Evolutionary conservation across 495 filamentous ascomycete genomes (phyloP).

Genomic region (Hypoxylon trugodes): DNA sequence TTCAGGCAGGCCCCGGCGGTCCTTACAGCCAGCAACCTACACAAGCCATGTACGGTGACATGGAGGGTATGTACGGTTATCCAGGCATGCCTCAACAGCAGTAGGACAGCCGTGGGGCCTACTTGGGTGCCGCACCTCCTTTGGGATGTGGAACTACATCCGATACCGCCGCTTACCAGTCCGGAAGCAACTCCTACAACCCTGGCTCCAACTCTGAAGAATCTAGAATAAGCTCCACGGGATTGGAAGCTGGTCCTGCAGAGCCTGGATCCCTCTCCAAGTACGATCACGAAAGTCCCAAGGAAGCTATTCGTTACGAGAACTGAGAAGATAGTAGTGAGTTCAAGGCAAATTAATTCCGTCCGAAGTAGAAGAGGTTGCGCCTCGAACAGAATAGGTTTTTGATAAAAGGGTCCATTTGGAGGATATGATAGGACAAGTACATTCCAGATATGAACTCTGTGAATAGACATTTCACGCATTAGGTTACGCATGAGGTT

Average conservation of each 20-base stretch:
- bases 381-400: too few relatives aligned
- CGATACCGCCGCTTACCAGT: too few relatives aligned
- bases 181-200: too few relatives aligned
- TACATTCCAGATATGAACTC: conserved; percentile 26
- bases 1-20: conserved; percentile 72
- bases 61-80: conserved; percentile 88
- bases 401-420: not conserved
- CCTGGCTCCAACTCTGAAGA: too few relatives aligned
- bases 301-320: too few relatives aligned
- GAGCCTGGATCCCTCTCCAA: too few relatives aligned
- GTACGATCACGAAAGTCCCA: too few relatives aligned
- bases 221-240: too few relatives aligned
- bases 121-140: not conserved
- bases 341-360: too few relatives aligned
- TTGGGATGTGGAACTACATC: not conserved
- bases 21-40: conserved; percentile 77
- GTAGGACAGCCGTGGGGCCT: conserved; percentile 36
- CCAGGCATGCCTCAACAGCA: conserved; percentile 84
- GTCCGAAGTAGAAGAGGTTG: too few relatives aligned
- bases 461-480: conserved; percentile 34
- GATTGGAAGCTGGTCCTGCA: too few relatives aligned
- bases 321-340: too few relatives aligned
- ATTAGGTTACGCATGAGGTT: conserved; percentile 19
- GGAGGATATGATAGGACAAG: not conserved
- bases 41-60: conserved; percentile 73